Base-by-base conservation (phyloP, 345 rosid species). In the Syzygium jambos region DNA sequence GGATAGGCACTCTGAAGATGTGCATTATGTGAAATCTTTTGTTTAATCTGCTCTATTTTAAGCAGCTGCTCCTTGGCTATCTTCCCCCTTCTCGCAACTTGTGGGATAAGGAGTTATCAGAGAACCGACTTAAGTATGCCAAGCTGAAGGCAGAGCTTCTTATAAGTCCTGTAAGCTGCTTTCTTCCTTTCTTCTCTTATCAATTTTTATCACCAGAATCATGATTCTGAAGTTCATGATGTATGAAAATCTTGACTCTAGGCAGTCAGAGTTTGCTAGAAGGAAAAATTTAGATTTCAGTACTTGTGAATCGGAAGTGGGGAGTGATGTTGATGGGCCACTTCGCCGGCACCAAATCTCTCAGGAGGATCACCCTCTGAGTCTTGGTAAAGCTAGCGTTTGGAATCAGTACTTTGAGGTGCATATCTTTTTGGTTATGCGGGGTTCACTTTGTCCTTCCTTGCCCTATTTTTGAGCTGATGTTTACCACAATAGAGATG, bases 361-460 rank as follows among this genome's bases (percentile, higher is more conserved):
- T 87, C 92, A 90, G 34, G 98, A 93, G 87, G 98, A 95, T 92
- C 98, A 95, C 88, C 98, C 98, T 27, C 87, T 95, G 87, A 93
- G 95, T 87, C 91, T 89, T 56, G 95, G 94, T 78, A 92, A 93
- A 91, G 91, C 93, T 61, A 93, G 95, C 88, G 89, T 91, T 85
- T 95, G 98, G 98, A 89, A 91, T 90, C 95, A 91, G 85, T 93
- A 90, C 89, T 94, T 95, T 57, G 91, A 95, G 95, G 98, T 95
- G 90, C 73, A 85, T 41, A 83, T 56, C 52, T 85, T 86, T 51
- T 46, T 34, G 85, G 27, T 85, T 43, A 84, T 55, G 49, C 54
- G n/a, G 52, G 77, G 65, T 61, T 84, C 52, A n/a, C 84, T 85
- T 57, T 22, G 85, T 51, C 30, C 29, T 80, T 61, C 78, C 56